These are phyloP conservation scores for Pythium volutum DNA, from an alignment of 352 stramenopile species.

Conservation along the genomic window DNA sequence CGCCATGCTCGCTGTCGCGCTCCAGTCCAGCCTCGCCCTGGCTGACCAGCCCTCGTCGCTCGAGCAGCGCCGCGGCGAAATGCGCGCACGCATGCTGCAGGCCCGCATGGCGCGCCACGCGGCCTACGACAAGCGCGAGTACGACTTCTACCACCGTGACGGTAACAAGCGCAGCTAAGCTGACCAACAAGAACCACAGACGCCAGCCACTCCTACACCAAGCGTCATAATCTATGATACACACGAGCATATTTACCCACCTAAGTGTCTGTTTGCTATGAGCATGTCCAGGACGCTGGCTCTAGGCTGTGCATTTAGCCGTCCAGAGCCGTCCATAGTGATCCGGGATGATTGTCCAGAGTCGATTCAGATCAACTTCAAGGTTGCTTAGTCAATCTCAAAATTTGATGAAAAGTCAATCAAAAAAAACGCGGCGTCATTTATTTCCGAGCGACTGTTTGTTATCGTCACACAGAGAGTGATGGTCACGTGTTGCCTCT, in stretches of 20 bases:
- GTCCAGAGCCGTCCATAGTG: not conserved
- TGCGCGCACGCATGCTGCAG: conserved; percentile 25
- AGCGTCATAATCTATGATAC: not conserved
- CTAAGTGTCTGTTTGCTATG: no score
- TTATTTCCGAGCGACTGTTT: conserved; percentile 8
- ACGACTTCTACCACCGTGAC: conserved; percentile 25
- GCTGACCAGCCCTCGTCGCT: conserved; percentile 13
- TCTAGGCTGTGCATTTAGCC: not conserved
- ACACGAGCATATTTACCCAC: no score
- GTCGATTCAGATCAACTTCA: conserved; percentile 6
- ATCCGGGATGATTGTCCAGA: not conserved
- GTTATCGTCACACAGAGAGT: conserved; percentile 3
- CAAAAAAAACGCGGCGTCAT: conserved; percentile 4
- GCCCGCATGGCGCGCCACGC: conserved; percentile 15
- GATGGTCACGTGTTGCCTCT: conserved; percentile 7
- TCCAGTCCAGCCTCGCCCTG: conserved; percentile 7
- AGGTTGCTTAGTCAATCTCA: not conserved
- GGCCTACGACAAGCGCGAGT: conserved; percentile 21
- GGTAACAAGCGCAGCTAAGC: conserved; percentile 7
- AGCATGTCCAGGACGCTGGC: not conserved
- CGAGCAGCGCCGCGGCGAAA: conserved; percentile 21
- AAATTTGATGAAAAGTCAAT: not conserved
- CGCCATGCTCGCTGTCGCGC: conserved; percentile 6
- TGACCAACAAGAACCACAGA: not conserved
- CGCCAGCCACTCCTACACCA: not conserved